Base-by-base conservation (phyloP, 75 land plant genomes). In the Cryptomeria japonica region DNA sequence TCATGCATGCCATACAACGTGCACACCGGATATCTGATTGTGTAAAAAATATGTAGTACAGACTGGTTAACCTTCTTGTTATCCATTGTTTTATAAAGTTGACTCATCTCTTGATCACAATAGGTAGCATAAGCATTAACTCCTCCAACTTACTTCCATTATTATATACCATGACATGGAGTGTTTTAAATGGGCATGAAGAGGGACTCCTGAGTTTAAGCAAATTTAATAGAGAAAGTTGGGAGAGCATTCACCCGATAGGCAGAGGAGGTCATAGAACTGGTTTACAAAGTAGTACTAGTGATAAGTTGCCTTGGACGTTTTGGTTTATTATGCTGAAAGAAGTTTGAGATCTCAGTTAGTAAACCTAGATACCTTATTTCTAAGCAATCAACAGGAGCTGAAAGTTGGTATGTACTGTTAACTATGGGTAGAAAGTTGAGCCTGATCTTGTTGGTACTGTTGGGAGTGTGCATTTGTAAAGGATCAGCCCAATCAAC, bases 401-500 rank as follows among this genome's bases (percentile, higher is more conserved):
- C 70, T 22, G 70, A 64, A 25, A 1, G 7, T 31, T 28, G 3
- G 6, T 61, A 34, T 32, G 3, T 32, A 13, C 15, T 42, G 18
- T 42, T 42, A 80, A 41, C 19, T 4, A 80, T 80, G 83, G 47
- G 31, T 9, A 12, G 46, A 80, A 80, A 80, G 47, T 22, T 39
- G 49, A 42, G 83, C n/a, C 46, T 80, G 9, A 22, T 80, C 31
- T 39, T 80, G 28, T 39, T 39, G 25, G 47, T 80, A 7, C 1
- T 80, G 32, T 80, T 80, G 83, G 83, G 83, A 41, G 5, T 38
- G 83, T 42, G 36, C n/a, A 56, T 36, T 22, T 51, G 39, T 56
- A 13, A 32, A 16, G 61, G 86, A 55, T 36, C 86, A 85, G 87
- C 87, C 31, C 88, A 88, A 55, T 55, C 86, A 85, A 88, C 88